Base-by-base conservation (phyloP, 1,284 basidiomycete genomes). In the Tetrapyrgos nigripes region DNA sequence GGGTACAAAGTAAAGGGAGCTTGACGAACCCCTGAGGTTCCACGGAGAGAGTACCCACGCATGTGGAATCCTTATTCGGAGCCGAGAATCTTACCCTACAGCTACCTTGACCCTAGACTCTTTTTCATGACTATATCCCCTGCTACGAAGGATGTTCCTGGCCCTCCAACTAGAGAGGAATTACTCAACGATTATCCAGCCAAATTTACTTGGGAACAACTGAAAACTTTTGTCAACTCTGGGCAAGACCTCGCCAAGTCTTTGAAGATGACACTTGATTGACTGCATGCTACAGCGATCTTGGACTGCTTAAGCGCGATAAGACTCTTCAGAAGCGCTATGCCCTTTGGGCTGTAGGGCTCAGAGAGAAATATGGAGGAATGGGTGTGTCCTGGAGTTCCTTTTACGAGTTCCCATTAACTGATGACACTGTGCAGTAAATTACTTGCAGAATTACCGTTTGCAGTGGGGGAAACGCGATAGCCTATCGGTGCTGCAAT, bases 221-320 rank as follows among this genome's bases (percentile, higher is more conserved):
- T 93, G 28, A 92, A 87, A 73, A 82, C 86, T 2, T 91, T 92
- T 64, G 81, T 93, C 52, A 89, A 87, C 68, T 88, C 89, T 57
- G 90, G 90, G 89, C 90, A 67, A 51, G 75, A 66, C 50, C 31
- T 65, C 59, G n/a, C 46, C 29, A 37, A 14, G 27, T 28, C 44
- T 45, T 45, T 37, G 33, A 48, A 23, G 21, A 33, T 50, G 13
- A 54, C 21, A 26, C 14, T 13, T 53, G n/a, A 57, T 52, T 31
- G 29, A n/a, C n/a, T n/a, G n/a, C n/a, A n/a, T n/a, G n/a, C n/a
- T 31, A n/a, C 65, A 92, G 90, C 31, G 91, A 93, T 70, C 82
- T 93, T 46, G 90, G 89, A 2, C 76, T 92, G 35, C 75, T 93
- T 52, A 92, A 91, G 68, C 83, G 91, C n/a, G 85, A 92, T 68